These are phyloP conservation scores for Syncephalis plumigaleata DNA, from an alignment of 371 early-diverging fungal genomes.

Conservation along the genomic window DNA sequence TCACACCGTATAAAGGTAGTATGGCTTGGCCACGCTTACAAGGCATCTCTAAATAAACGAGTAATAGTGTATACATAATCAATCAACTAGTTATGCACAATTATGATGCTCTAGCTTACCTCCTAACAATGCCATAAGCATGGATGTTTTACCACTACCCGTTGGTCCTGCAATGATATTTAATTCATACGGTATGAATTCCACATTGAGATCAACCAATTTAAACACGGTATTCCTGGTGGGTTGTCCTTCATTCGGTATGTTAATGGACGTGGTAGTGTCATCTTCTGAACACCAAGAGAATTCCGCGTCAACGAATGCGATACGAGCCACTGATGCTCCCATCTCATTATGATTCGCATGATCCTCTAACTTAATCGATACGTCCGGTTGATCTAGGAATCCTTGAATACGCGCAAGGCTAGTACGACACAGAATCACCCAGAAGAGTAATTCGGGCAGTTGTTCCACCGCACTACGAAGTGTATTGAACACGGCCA, in stretches of 20 bases:
- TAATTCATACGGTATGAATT: constrained; percentile 37
- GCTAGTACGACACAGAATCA: constrained; percentile 28
- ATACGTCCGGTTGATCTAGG: constrained; percentile 27
- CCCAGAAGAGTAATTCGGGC: constrained; percentile 29
- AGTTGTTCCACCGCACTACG: constrained; percentile 31
- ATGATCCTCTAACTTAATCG: constrained; percentile 10
- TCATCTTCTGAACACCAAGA: constrained; percentile 26
- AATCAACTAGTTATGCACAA: constrained; percentile 18
- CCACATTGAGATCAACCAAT: constrained; percentile 19
- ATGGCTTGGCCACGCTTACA: too few relatives aligned
- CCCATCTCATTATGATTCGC: too few relatives aligned
- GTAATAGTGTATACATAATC: constrained; percentile 11
- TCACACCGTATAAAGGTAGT: too few relatives aligned
- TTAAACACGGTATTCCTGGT: constrained; percentile 19
- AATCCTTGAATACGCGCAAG: constrained; percentile 29
- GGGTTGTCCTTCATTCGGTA: constrained; percentile 12
- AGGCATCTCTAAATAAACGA: constrained; percentile 22
- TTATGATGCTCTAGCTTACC: constrained; percentile 36
- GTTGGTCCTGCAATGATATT: constrained; percentile 40
- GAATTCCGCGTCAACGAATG: constrained; percentile 23
- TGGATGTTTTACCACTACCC: constrained; percentile 39
- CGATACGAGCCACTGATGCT: constrained; percentile 8
- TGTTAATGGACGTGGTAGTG: constrained; percentile 23
- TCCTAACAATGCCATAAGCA: constrained; percentile 49
- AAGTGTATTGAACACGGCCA: constrained; percentile 31